Base-by-base conservation (phyloP, 192 early-diverging fungal genomes). In the Entomortierella beljakovae region DNA sequence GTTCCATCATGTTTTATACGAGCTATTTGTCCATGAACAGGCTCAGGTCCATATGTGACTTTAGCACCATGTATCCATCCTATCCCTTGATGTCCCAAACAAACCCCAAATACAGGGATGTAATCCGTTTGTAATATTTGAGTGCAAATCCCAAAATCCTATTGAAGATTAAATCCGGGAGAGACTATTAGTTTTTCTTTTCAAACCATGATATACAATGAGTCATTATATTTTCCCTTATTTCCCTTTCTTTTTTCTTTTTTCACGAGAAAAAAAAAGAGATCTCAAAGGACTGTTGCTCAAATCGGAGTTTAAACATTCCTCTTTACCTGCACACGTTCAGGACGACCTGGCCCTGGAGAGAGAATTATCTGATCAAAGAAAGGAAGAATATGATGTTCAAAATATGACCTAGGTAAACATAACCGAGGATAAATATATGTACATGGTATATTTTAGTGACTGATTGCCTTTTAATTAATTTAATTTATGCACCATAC, bases 21-120 rank as follows among this genome's bases (percentile, higher is more conserved):
- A 25, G 92, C 91, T 40, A 91, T 81, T 49, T 95, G 90, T 6
- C 97, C 96, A 64, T 99, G 96, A 58, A 98, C 88, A 2, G 94
- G 91, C 38, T 88, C 87, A 11, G 77, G 64, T 6, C 93, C 92
- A 56, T 87, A 85, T 7, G 80, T 79, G 2, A 98, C 87, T 61
- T 88, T 64, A 0, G 57, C 69, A 34, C 61, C 54, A 29, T 83
- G 73, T 1, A 55, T 71, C 56, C 57, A 71, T 20, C 90, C 95
- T 46, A 98, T 90, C 2, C 94, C 96, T 67, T 99, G 96, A 81
- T 97, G 94, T 0, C 97, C 97, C 42, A 99, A 84, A 81, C 97
- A 99, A 0, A 99, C 91, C 32, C 96, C 97, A 55, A 99, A 88
- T 8, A 97, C 82, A 7, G 97, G 95, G 52, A 90, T 64, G 18